Evolutionary conservation across 768 basidiomycete species (phyloP), one percentile per base, ranked within the genome.

Genomic region (Sporobolomyces pararoseus): DNA sequence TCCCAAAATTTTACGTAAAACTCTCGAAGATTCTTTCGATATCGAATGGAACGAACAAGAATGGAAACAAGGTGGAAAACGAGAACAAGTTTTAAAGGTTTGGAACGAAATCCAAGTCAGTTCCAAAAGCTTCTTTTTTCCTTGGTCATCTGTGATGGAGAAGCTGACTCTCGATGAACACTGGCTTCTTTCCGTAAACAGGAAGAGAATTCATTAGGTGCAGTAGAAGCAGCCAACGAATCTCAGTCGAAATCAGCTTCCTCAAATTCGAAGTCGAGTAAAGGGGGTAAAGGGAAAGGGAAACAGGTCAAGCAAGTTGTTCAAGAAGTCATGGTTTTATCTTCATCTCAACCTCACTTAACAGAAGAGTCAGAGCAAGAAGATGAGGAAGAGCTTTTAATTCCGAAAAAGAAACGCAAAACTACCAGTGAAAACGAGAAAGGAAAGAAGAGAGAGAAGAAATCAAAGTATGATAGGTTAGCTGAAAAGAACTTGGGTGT

Each of bases 401-500:
- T 16, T 27, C 29, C 16, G 39, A 16, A 14, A 31, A 62, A 47
- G 37, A 55, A 37, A 35, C 31, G 23, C 2, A 17, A 13, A 16
- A 29, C 46, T 27, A 10, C 23, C 34, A 29, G 10, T 42, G 9
- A 9, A 17, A 42, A 9, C 17, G 39, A 42, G 10, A 17, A 42
- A 17, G 39, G 44, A 53, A 42, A 42, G 39, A 42, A 42, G 39
- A 17, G 17, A 12, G 59, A 70, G 47, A 42, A 42, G 39, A 42
- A 42, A 17, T 9, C 9, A 12, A 64, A 70, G 47, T 64, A 70
- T 44, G 46, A 42, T 17, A 31, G 57, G 2, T 21, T 25, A 21
- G 42, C 55, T 0, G 39, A 39, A 21, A 59, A 46, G 57, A 70
- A 70, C 55, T 10, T 70, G 6, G 16, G 25, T 12, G 68, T 70